A percentile compares a stretch with the other conserved stretches of the same genome.
Conservation (phyloP, 495 filamentous ascomycete species). For the Hypomontagnella submonticulosa region DNA sequence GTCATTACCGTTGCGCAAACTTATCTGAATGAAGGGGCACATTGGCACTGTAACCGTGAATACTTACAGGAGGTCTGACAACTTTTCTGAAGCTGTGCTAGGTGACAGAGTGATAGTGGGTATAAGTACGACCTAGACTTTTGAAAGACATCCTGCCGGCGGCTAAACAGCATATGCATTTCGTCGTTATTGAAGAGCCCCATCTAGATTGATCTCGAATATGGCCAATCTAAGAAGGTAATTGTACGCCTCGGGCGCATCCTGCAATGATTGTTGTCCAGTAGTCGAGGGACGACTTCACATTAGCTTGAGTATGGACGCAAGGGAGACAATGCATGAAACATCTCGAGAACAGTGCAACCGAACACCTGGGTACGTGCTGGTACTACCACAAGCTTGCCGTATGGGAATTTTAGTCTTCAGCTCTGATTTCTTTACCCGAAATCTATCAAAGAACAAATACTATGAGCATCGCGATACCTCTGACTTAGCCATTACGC, state of each 20-base stretch:
- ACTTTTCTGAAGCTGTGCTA: conserved; percentile 6
- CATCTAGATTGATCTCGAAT: not conserved
- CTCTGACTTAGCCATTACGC: not conserved
- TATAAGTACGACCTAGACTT: not conserved
- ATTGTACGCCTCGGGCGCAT: not conserved
- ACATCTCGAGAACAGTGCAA: conserved; percentile 22
- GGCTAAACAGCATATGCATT: conserved; percentile 24
- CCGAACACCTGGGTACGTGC: conserved; percentile 6
- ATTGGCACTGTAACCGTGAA: not conserved
- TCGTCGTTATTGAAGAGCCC: not conserved
- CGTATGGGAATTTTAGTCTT: not conserved
- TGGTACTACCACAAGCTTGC: conserved; percentile 4
- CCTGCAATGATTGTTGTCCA: not conserved
- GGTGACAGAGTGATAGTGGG: conserved; percentile 1
- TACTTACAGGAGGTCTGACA: conserved; percentile 30
- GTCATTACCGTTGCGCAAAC: not conserved
- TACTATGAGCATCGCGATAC: not conserved
- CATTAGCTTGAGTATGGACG: conserved; percentile 7
- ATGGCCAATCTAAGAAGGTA: conserved; percentile 1
- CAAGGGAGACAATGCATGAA: conserved; percentile 30
- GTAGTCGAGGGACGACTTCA: not conserved
- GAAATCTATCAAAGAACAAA: conserved; percentile 6
- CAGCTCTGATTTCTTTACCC: no score
- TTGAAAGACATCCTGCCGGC: conserved; percentile 14
- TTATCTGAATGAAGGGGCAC: not conserved